Base-by-base conservation (phyloP, 2,329 filamentous ascomycete species). In the Zymoseptoria ardabiliae region DNA sequence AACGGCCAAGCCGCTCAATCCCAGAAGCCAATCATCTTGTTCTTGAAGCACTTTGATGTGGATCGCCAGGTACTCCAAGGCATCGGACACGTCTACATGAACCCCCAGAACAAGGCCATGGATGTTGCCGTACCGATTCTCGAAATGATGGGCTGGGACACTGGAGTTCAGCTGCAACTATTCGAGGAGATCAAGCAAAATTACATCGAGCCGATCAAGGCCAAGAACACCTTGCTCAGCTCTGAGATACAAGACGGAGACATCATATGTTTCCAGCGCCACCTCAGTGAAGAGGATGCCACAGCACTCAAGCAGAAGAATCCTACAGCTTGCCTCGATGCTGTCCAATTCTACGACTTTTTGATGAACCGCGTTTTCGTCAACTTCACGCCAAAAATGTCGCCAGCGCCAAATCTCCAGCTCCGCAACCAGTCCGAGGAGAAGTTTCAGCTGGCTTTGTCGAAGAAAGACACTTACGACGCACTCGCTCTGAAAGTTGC, bases 151-250 rank as follows among this genome's bases (percentile, higher is more conserved):
- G 83, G 85, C 11, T 97, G 94, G 93, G 83, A 88, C 22, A 82
- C 88, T 1, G 91, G 88, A 4, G 60, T 71, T 63, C 83, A 88
- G 3, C 83, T 89, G 61, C 81, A 83, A 67, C 82, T 99, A 21
- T 97, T 87, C 77, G 94, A 99, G 77, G 94, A 99, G 78, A 97
- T 99, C 76, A 99, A 97, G 76, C 91, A 92, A 55, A 90, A 86
- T 61, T 97, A 97, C 92, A 96, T 99, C 66, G 95, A 99, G 71
- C 82, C 84, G 6, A 88, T 99, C 79, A 97, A 97, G 76, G 83
- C 87, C 0, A 63, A 96, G 77, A 86, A 91, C 70, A 91, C 91
- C 0, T 81, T 99, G 61, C 89, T 91, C 65, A 86, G 90, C 61
- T 94, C 94, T 1, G 95, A 99, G 73, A 88, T 99, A 22, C 93